Base-by-base conservation (phyloP, 495 filamentous ascomycete genomes). In the Daldinia bambusicola region DNA sequence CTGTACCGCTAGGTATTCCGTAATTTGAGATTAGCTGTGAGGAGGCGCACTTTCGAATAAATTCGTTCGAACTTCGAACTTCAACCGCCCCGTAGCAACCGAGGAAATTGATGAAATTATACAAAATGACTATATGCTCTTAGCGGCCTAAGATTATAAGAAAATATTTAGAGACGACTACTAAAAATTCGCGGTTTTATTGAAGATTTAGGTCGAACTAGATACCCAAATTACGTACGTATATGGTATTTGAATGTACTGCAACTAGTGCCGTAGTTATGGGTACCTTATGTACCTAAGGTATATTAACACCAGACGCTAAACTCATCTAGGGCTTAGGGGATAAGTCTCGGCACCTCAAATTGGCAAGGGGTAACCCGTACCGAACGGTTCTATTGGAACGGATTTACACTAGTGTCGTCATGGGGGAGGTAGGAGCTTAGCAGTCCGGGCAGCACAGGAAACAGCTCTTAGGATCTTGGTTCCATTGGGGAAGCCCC, bases 361-460 rank as follows among this genome's bases (percentile, higher is more conserved):
- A 69, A 65, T 64, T 59, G 70, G 61, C 41, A 66, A 73, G 52
- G 61, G 63, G 52, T 45, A 10, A 10, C 1, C 34, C 34, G 6
- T 36, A 36, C 26, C 26, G 26, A 3, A 70, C 14, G 57, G 52
- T 62, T 59, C 32, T 56, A 66, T 68, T 68, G 70, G 57, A 38
- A 50, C 43, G 65, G 55, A 66, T 61, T 50, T 16, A 66, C 32
- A 50, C 66, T 69, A 69, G 66, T 73, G 70, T 73, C 70, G 70
- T 73, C 70, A 73, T 73, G 70, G 63, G 61, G 70, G 48, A 72
- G 45, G 58, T 60, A 30, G 18, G 20, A 18, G 32, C 55, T 57
- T 38, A 57, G 18, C 36, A 36, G 36, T 34, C 43, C 43, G 4
- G 13, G 26, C 6, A 36, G 34, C 34, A 10, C 26, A 37, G 18